These are phyloP conservation scores for Mucor circinelloides DNA, from an alignment of 371 early-diverging fungal species.

Conservation along the genomic window DNA sequence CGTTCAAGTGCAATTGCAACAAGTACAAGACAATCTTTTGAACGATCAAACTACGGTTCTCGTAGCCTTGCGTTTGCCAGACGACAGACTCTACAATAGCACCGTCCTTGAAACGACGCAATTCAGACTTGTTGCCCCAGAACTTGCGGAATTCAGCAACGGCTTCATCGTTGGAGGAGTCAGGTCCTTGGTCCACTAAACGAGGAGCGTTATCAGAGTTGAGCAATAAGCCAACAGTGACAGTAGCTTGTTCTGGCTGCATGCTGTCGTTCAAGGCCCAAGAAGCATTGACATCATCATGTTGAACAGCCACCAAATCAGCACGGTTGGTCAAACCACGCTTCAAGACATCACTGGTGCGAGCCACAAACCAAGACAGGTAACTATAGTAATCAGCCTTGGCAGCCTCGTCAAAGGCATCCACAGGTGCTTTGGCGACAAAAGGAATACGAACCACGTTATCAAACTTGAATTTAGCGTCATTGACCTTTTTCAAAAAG, in stretches of 20 bases:
- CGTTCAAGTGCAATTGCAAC: slow-evolving; percentile 68
- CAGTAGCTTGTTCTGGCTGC: not conserved
- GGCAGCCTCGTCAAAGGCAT: slow-evolving; percentile 49
- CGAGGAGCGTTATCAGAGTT: slow-evolving; percentile 68
- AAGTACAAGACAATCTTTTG: slow-evolving; percentile 80
- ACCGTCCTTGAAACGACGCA: slow-evolving; percentile 90
- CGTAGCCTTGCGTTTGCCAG: slow-evolving; percentile 73
- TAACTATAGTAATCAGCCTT: slow-evolving; percentile 62
- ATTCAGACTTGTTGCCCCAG: slow-evolving; percentile 85
- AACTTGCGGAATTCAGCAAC: slow-evolving; percentile 74
- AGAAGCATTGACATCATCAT: slow-evolving; percentile 15
- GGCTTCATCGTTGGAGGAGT: slow-evolving; percentile 61
- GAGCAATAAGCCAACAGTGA: slow-evolving; percentile 72
- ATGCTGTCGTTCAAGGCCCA: slow-evolving; percentile 39
- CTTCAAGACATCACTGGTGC: slow-evolving; percentile 56
- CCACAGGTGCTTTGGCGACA: slow-evolving; percentile 12
- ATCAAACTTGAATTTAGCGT: slow-evolving; percentile 66
- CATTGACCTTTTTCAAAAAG: slow-evolving; percentile 74
- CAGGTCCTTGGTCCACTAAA: slow-evolving; percentile 82
- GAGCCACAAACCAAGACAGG: slow-evolving; percentile 52
- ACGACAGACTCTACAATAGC: slow-evolving; percentile 83
- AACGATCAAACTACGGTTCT: slow-evolving; percentile 77
- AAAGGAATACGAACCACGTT: slow-evolving; percentile 43
- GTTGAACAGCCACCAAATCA: slow-evolving; percentile 56
- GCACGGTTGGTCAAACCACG: slow-evolving; percentile 73